Evolutionary conservation across 2,329 filamentous ascomycete species (phyloP), one percentile per base, ranked within the genome.

Genomic region (Exophiala bonariae): DNA sequence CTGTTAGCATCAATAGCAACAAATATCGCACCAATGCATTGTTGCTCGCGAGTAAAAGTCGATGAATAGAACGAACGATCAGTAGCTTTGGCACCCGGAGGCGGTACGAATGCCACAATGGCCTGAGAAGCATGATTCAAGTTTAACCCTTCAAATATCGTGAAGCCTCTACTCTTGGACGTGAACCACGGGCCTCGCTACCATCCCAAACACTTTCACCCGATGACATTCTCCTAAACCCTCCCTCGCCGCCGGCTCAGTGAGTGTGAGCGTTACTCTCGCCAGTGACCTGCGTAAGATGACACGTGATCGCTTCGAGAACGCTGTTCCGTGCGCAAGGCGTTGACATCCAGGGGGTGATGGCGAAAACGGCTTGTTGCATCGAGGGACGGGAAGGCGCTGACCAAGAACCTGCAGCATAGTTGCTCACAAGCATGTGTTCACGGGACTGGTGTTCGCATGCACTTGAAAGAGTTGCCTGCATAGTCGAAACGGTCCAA

Each of bases 381-480:
- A 22, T 16, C 8, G 20, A 22, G 16, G 19, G 8, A 16, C 13
- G 16, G 16, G n/a, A 52, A 30, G 44, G n/a, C 17, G 37, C 43
- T 23, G 16, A n/a, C 26, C 28, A 17, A 36, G 17, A 9, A 3
- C 22, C 23, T 41, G 39, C 40, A 44, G 22, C 19, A 26, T 6
- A 8, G 14, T 18, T 20, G n/a, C 17, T 30, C 23, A 38, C 45
- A 42, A 49, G 49, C 52, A 52, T 54, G 52, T 55, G 52, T 55
- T 55, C 49, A 35, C 35, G 35, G 26, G 44, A 51, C 40, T 52
- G 52, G 47, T 36, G 33, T 35, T 44, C 41, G 45, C 38, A 35
- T 37, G 34, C 11, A 43, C 34, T 20, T 35, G 35, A 33, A 35
- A 22, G 44, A 43, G 37, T 35, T 19, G 16, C 13, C 32, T 44